Evolutionary conservation across 106 monocot species (phyloP).

Genomic region (Amphibolis antarctica): DNA sequence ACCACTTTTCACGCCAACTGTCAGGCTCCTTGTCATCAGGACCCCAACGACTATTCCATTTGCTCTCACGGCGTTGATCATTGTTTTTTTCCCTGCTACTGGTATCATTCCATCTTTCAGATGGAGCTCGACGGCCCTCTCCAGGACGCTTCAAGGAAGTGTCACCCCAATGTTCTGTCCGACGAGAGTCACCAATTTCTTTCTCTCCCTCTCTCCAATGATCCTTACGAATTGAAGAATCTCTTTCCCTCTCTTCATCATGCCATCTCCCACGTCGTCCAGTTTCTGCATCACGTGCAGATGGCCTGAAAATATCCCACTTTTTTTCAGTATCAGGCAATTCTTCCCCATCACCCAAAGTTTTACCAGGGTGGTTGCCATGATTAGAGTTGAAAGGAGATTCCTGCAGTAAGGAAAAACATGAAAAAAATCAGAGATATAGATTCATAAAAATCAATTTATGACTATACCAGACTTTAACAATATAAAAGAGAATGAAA

Average conservation of each 20-base stretch:
- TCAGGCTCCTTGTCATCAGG: conserved; percentile 77
- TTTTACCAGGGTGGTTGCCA: conserved; percentile 18
- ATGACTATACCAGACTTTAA: background rate
- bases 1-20: conserved; percentile 58
- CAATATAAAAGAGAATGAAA: no score
- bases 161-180: conserved; percentile 48
- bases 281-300: conserved; percentile 40
- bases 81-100: conserved; percentile 35
- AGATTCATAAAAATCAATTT: background rate
- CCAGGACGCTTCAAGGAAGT: conserved; percentile 29
- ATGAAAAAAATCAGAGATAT: background rate
- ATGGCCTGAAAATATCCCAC: conserved; percentile 58
- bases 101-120: conserved; percentile 53
- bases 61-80: conserved; percentile 81
- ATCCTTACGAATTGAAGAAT: conserved; percentile 41
- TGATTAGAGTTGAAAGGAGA: conserved; percentile 25
- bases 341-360: conserved; percentile 33
- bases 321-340: conserved; percentile 36
- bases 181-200: conserved; percentile 46
- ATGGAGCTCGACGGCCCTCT: conserved; percentile 39
- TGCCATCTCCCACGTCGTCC: conserved; percentile 73
- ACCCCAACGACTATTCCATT: conserved; percentile 95
- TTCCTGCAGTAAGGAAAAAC: conserved; percentile 36
- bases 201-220: conserved; percentile 59
- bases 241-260: conserved; percentile 90